A percentile compares a stretch with the other conserved stretches of the same genome.
Evolutionary conservation across 345 rosid species (phyloP).

Genomic region (Syzygium jambos): DNA sequence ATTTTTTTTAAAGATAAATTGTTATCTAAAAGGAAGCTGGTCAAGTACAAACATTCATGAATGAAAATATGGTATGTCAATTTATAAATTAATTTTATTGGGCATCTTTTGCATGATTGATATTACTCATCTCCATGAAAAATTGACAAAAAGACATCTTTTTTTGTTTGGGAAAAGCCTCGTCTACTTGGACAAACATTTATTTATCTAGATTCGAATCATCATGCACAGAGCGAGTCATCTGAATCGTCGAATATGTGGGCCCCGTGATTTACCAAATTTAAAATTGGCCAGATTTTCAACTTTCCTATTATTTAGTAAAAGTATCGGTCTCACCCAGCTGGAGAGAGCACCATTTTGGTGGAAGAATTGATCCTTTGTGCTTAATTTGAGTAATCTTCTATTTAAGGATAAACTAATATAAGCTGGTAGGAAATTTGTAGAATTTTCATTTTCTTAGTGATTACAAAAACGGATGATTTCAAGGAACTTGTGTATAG

Average conservation of each 20-base stretch:
- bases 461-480: neutral
- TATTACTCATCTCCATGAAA: neutral
- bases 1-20: neutral
- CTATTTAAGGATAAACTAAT: neutral
- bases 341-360: neutral
- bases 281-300: neutral
- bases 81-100: neutral
- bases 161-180: neutral
- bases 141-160: neutral
- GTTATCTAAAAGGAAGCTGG: neutral
- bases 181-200: neutral
- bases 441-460: neutral
- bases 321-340: neutral
- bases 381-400: neutral
- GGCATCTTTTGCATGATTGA: neutral
- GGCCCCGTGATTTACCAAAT: neutral
- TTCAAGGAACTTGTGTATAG: neutral
- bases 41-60: neutral
- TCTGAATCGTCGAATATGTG: neutral
- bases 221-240: neutral
- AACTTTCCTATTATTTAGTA: neutral
- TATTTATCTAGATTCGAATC: neutral
- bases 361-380: neutral
- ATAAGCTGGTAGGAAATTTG: neutral
- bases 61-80: neutral